These are phyloP conservation scores for Suillus discolor DNA, from an alignment of 768 basidiomycete species.

Conservation along the genomic window DNA sequence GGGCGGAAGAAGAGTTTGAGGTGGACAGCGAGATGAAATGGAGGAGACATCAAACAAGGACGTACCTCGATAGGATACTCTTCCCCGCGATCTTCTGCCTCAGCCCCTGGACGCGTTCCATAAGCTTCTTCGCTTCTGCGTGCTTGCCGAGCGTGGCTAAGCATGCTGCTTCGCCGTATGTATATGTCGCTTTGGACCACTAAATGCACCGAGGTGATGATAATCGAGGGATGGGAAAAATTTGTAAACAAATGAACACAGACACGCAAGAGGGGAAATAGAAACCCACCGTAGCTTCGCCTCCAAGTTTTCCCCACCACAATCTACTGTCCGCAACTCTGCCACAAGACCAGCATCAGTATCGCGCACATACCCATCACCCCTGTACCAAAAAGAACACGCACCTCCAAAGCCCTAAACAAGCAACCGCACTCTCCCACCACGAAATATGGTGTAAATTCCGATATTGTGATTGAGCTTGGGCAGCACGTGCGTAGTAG, in stretches of 20 bases:
- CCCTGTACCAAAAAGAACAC: neutral
- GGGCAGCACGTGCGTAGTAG: conserved; percentile 69
- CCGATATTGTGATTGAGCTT: conserved; percentile 64
- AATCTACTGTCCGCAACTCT: neutral
- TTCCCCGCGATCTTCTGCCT: conserved; percentile 88
- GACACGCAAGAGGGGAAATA: neutral
- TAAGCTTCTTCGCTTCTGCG: conserved; percentile 61
- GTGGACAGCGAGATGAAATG: neutral
- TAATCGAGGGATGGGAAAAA: neutral
- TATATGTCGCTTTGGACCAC: conserved; percentile 78
- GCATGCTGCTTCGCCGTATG: conserved; percentile 78
- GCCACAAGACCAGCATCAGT: neutral
- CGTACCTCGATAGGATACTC: conserved; percentile 70
- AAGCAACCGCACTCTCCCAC: conserved; percentile 88
- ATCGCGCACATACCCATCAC: neutral
- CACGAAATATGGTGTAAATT: conserved; percentile 77
- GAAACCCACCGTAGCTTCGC: neutral
- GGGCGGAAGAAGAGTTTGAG: neutral
- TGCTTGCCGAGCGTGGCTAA: conserved; percentile 59
- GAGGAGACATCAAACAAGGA: conserved; percentile 5
- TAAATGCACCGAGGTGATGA: conserved; percentile 21
- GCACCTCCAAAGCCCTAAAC: conserved; percentile 62
- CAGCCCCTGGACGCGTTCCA: conserved; percentile 73
- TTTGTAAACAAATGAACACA: neutral
- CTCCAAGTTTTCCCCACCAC: neutral